Percentiles rank a stretch among this genome's conserved stretches.
Evolutionary conservation across 306 rosid genomes (phyloP).

Genomic region (Trifolium fragiferum): DNA sequence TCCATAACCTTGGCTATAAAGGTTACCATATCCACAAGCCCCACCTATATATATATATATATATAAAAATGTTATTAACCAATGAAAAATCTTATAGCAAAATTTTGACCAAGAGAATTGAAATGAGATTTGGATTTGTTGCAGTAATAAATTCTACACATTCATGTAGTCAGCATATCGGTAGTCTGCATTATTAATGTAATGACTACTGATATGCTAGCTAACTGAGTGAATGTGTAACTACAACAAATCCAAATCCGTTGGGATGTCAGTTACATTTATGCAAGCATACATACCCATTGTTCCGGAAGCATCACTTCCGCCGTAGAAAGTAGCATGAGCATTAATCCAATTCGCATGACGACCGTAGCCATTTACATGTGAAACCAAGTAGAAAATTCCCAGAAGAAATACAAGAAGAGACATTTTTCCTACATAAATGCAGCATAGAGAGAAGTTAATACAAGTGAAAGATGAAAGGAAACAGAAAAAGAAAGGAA

Average conservation of each 20-base stretch:
- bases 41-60: too few relatives aligned
- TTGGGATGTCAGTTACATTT: not conserved
- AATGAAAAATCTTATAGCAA: conserved; percentile 2
- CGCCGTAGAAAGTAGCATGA: conserved; percentile 60
- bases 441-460: conserved; percentile 30
- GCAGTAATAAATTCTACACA: not conserved
- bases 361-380: conserved; percentile 54
- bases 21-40: conserved; percentile 61
- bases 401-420: conserved; percentile 52
- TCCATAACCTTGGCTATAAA: conserved; percentile 57
- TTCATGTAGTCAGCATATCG: not conserved
- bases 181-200: too few relatives aligned
- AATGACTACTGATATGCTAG: not conserved
- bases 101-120: not conserved
- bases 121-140: not conserved
- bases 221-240: not conserved
- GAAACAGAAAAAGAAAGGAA: not conserved
- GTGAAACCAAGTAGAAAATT: conserved; percentile 48
- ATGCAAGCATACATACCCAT: conserved; percentile 48
- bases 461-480: conserved; percentile 11
- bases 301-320: conserved; percentile 59
- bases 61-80: conserved; percentile 10
- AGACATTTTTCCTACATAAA: conserved; percentile 66
- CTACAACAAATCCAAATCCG: not conserved
- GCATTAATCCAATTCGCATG: conserved; percentile 53